Evolutionary conservation across 2,329 filamentous ascomycete genomes (phyloP).

Genomic region (Canariomyces notabilis): DNA sequence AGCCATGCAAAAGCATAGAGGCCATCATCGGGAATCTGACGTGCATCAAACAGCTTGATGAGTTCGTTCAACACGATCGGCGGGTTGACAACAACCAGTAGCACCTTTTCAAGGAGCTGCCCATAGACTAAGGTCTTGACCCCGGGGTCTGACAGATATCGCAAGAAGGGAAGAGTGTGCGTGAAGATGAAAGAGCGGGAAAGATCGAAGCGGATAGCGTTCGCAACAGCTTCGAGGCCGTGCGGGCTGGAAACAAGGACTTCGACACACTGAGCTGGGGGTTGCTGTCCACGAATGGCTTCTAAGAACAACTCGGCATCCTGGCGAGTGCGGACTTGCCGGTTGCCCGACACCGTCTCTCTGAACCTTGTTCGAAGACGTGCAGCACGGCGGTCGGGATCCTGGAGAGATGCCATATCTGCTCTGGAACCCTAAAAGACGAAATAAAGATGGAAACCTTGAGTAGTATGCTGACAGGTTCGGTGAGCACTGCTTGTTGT

Average conservation of each 20-base stretch:
- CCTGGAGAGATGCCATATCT: conserved; percentile 8
- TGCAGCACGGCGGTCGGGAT: conserved; percentile 7
- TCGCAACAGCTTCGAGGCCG: conserved; percentile 26
- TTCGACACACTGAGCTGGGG: conserved; percentile 26
- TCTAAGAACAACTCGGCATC: conserved; percentile 31
- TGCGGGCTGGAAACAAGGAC: conserved; percentile 24
- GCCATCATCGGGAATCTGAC: conserved; percentile 30
- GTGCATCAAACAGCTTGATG: conserved; percentile 28
- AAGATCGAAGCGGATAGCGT: conserved; percentile 25
- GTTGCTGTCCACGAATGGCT: conserved; percentile 20
- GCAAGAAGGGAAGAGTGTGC: conserved; percentile 33
- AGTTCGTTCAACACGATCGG: conserved; percentile 51
- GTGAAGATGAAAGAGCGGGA: conserved; percentile 28
- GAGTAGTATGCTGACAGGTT: too few relatives aligned
- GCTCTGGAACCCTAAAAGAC: too few relatives aligned
- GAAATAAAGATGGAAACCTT: too few relatives aligned
- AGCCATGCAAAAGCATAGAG: conserved; percentile 44
- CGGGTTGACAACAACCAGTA: conserved; percentile 45
- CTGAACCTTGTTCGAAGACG: conserved; percentile 24
- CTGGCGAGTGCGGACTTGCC: conserved; percentile 17
- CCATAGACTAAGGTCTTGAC: conserved; percentile 48
- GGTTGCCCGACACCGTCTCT: conserved; percentile 24
- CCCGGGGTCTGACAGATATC: conserved; percentile 36
- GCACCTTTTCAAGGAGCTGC: conserved; percentile 42
- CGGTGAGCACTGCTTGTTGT: too few relatives aligned